Evolutionary conservation across 2,329 filamentous ascomycete genomes (phyloP), one percentile per base, ranked within the genome.

Genomic region (Ceratocystis colombiana): DNA sequence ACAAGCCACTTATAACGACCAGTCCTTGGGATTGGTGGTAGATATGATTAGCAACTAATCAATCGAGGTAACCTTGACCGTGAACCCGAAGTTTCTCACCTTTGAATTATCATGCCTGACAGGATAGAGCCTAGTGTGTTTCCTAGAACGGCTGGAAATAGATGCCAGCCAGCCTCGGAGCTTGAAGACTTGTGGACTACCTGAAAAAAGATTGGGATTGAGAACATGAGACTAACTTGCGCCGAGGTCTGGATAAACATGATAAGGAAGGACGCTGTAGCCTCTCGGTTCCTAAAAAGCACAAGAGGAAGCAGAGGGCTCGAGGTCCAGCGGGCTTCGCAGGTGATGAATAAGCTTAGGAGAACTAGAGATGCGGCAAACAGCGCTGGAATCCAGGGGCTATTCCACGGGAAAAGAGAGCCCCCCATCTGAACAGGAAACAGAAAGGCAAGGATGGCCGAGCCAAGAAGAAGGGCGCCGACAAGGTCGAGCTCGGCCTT

Each of bases 171-270:
- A 0, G 86, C 84, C 1, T 77, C 74, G 0, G 85, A 84, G 57
- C 81, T 84, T 0, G 82, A 84, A 2, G 79, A 80, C 0, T 78
- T 75, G 4, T 80, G 75, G 0, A 85, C 86, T 0, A 87, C 80
- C 67, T 88, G 84, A 69, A 89, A 90, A 74, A 89, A 89, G 0
- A 89, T 73, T 0, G 87, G 87, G 0, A 89, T 80, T 0, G 81
- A 80, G 65, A 84, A 86, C 82, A 88, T 85, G 1, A 69, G 68
- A 5, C 68, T 68, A 1, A 72, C 65, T 70, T 89, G 87, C 0
- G 84, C 82, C 0, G 79, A 78, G 0, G 77, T 74, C 68, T 88
- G 85, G 0, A 82, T 74, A 1, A 76, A 75, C 25, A 78, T 76
- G 46, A 85, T 80, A 0, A 80, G 67, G 67, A 83, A 84, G 0